Percentiles rank a stretch among this genome's conserved stretches.
Conservation (phyloP, 73 alveolate species). For the Paramecium caudatum region DNA sequence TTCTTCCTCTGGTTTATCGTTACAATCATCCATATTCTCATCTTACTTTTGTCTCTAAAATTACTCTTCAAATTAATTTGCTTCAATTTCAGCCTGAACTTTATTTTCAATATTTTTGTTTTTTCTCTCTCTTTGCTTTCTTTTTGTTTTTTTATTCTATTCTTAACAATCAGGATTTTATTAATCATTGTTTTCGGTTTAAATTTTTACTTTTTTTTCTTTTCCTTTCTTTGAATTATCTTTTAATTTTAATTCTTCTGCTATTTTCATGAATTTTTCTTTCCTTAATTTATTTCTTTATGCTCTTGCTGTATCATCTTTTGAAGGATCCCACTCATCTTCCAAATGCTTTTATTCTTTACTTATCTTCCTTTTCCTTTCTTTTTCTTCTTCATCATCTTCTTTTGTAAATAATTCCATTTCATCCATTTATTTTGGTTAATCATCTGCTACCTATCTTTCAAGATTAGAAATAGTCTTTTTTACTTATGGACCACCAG, state of each 20-base stretch:
- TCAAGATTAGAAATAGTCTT: background rate
- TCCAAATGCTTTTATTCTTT: conserved; percentile 43
- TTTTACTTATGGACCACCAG: conserved; percentile 2
- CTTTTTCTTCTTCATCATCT: conserved; percentile 1
- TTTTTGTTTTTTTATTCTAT: background rate
- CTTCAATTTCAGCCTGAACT: background rate
- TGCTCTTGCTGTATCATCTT: conserved; percentile 50
- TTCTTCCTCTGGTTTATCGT: conserved; percentile 11
- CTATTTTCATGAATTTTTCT: conserved; percentile 17
- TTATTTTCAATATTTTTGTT: background rate
- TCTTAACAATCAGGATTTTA: background rate
- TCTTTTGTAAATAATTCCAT: background rate
- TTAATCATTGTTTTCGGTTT: background rate
- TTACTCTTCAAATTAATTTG: conserved; percentile 18
- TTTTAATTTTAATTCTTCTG: conserved; percentile 32
- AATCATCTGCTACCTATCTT: background rate
- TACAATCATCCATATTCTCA: background rate
- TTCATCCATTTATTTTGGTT: background rate
- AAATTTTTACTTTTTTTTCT: background rate
- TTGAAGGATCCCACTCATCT: conserved; percentile 68
- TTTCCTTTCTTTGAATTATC: background rate
- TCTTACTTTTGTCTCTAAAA: background rate
- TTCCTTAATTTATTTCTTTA: conserved; percentile 35
- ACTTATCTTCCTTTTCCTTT: conserved; percentile 13
- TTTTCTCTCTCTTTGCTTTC: background rate